These are phyloP conservation scores for Vigna hirtella DNA, from an alignment of 306 rosid species.

Conservation along the genomic window DNA sequence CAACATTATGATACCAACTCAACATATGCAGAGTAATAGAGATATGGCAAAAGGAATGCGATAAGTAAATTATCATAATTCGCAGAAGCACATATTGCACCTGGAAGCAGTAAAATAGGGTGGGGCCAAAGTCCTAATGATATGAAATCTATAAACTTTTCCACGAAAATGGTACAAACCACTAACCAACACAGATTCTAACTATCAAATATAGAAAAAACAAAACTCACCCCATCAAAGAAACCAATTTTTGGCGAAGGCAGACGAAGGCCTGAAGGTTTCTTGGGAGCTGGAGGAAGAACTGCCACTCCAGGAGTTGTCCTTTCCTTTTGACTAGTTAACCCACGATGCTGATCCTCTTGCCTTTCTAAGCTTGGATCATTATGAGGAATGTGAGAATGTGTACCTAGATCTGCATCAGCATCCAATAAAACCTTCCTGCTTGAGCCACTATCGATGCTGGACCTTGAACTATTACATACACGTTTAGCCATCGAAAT, in stretches of 20 bases:
- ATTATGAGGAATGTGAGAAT: constrained; percentile 42
- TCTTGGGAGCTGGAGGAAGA: constrained; percentile 57
- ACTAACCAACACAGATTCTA: constrained; percentile 33
- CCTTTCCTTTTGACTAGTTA: constrained; percentile 45
- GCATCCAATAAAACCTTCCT: constrained; percentile 55
- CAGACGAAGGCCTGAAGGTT: constrained; percentile 84
- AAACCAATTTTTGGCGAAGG: constrained; percentile 96
- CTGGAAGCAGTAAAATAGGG: neutral
- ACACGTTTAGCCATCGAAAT: constrained; percentile 53
- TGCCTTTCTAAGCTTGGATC: constrained; percentile 50
- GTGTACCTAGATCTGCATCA: constrained; percentile 51
- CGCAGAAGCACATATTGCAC: constrained; percentile 13
- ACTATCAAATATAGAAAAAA: constrained; percentile 26
- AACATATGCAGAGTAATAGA: constrained; percentile 25
- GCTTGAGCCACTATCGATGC: constrained; percentile 62
- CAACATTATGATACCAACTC: constrained; percentile 32
- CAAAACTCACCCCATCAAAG: constrained; percentile 88
- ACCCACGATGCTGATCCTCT: constrained; percentile 50
- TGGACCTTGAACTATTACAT: constrained; percentile 68
- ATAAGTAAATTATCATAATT: constrained; percentile 22
- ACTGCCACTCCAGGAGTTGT: constrained; percentile 46
- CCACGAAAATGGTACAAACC: constrained; percentile 19
- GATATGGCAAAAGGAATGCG: constrained; percentile 12
- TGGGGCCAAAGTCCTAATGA: constrained; percentile 26
- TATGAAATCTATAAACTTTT: constrained; percentile 7